A percentile compares a stretch with the other conserved stretches of the same genome.
These are phyloP conservation scores for Populus alba DNA, from an alignment of 345 rosid species.

Conservation along the genomic window DNA sequence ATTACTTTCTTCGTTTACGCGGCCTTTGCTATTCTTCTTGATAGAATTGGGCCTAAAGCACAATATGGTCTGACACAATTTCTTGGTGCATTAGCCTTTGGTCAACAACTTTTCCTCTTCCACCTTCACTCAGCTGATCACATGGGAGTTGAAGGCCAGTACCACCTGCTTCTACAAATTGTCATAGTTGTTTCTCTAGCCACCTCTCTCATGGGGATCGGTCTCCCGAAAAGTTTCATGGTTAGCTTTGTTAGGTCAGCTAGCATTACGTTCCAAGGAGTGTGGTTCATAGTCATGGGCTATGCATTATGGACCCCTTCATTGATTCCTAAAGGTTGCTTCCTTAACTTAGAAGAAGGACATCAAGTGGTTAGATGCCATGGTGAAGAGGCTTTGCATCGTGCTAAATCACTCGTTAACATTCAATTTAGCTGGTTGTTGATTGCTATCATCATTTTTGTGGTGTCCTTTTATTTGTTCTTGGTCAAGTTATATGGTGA, in stretches of 20 bases:
- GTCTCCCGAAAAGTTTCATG: slow-evolving; percentile 59
- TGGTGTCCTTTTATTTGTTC: slow-evolving; percentile 40
- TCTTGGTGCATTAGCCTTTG: slow-evolving; percentile 58
- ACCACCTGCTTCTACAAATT: slow-evolving; percentile 69
- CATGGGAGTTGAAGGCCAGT: slow-evolving; percentile 79
- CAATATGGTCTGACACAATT: slow-evolving; percentile 42
- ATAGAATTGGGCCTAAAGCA: slow-evolving; percentile 32
- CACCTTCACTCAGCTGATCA: slow-evolving; percentile 82
- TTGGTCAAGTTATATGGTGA: slow-evolving; percentile 39
- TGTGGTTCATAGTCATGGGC: slow-evolving; percentile 75
- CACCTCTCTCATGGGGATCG: slow-evolving; percentile 64
- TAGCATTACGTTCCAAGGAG: slow-evolving; percentile 68
- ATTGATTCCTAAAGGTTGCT: slow-evolving; percentile 62
- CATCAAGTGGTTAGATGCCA: slow-evolving; percentile 65
- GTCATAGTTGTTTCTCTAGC: slow-evolving; percentile 47
- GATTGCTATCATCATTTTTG: slow-evolving; percentile 40
- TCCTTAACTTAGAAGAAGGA: slow-evolving; percentile 58
- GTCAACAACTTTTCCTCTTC: slow-evolving; percentile 70
- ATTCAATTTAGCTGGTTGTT: slow-evolving; percentile 64
- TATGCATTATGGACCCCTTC: slow-evolving; percentile 72
- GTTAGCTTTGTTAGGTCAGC: slow-evolving; percentile 63
- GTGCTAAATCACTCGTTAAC: slow-evolving; percentile 80
- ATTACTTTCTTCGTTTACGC: slow-evolving; percentile 67
- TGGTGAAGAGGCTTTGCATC: slow-evolving; percentile 41
- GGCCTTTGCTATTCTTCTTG: slow-evolving; percentile 52